Evolutionary conservation across 805 yeast genomes (phyloP), one percentile per base, ranked within the genome.

Genomic region (Candida ovalis): DNA sequence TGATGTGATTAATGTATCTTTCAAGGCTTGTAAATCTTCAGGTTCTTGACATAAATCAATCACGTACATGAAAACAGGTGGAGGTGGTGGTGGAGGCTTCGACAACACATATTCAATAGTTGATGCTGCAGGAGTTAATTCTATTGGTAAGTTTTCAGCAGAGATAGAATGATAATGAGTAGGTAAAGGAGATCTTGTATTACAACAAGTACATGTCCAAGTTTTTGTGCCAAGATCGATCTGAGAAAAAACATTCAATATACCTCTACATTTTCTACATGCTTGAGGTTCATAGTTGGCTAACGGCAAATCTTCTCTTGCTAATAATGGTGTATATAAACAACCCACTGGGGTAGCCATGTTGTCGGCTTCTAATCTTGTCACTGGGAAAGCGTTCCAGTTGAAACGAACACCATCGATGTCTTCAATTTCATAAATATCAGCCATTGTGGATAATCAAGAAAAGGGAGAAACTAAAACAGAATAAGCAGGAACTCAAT

Each of bases 341-440:
- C 96, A 85, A 38, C 97, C 96, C 33, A 94, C 84, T 12, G 99
- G 99, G 28, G 94, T 91, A 18, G 92, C 95, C 61, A 90, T 86
- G 57, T 94, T 86, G 59, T 84, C 84, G 18, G 96, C 94, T 67
- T 94, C 98, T 38, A 82, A 80, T 57, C 90, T 82, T 35, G 96
- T 84, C 38, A 87, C 82, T 25, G 99, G 99, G 60, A 92, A 84
- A 38, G 88, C 85, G 66, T 86, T 84, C 92, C 92, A 86, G 58
- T 86, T 80, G 71, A 86, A 84, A 49, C 87, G 76, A 44, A 82
- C 80, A 46, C 87, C 87, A 60, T 81, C 84, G 45, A 68, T 67
- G 59, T 80, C 84, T 66, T 80, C 85, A 55, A 70, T 73, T 57
- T 76, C 81, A 62, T 80, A 83, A 59, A 80, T 77, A 63, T 80